Evolutionary conservation across 106 monocot species (phyloP).

Genomic region (Acanthochlamys bracteata): DNA sequence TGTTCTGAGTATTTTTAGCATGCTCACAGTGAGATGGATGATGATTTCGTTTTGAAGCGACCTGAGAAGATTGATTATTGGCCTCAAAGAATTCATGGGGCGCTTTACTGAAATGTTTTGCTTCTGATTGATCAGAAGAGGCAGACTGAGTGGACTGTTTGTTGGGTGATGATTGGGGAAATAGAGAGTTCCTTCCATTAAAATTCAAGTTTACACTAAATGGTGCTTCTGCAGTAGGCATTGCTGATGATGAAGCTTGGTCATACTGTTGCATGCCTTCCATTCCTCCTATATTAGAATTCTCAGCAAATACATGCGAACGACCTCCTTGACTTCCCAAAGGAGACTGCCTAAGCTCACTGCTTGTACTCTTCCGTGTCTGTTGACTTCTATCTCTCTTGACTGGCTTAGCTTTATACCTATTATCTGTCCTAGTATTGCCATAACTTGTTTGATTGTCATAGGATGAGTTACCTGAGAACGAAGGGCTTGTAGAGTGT

Average conservation of each 20-base stretch:
- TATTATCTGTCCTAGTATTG: slow-evolving; percentile 30
- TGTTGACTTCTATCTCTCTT: slow-evolving; percentile 12
- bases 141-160: background rate
- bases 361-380: slow-evolving; percentile 16
- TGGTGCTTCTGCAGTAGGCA: slow-evolving; percentile 1
- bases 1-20: background rate
- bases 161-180: slow-evolving; percentile 1
- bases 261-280: slow-evolving; percentile 1
- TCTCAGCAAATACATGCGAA: slow-evolving; percentile 7
- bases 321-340: slow-evolving; percentile 9
- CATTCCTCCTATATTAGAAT: background rate
- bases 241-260: slow-evolving; percentile 5
- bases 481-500: slow-evolving; percentile 7
- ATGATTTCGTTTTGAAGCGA: background rate
- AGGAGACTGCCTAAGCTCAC: slow-evolving; percentile 6
- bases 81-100: slow-evolving; percentile 16
- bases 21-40: background rate
- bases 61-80: slow-evolving; percentile 4
- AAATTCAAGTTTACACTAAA: slow-evolving; percentile 1
- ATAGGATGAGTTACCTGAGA: slow-evolving; percentile 2
- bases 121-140: slow-evolving; percentile 10
- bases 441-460: slow-evolving; percentile 20
- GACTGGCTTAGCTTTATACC: slow-evolving; percentile 17
- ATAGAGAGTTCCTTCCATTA: slow-evolving; percentile 5
- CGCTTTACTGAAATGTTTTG: slow-evolving; percentile 5